These are phyloP conservation scores for Powellomyces hirtus DNA, from an alignment of 192 early-diverging fungal species.

Conservation along the genomic window DNA sequence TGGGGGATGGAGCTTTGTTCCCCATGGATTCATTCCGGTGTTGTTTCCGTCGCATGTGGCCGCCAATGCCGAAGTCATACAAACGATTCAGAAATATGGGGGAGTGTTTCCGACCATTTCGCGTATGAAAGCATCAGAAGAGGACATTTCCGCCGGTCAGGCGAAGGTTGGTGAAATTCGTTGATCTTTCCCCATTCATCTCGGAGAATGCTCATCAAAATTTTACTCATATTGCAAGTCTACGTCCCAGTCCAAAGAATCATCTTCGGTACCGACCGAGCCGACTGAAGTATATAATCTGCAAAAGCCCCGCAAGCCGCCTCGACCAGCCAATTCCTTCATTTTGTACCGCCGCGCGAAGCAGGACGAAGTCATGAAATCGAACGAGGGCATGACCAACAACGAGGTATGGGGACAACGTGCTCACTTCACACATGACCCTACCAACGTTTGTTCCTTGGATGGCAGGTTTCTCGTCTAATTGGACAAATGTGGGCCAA, in stretches of 20 bases:
- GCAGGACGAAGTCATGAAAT: constrained; percentile 44
- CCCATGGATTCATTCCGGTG: constrained; percentile 17
- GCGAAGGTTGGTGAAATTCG: neutral
- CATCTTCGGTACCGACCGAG: neutral
- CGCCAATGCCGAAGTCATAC: constrained; percentile 10
- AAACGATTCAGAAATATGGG: neutral
- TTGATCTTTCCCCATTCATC: neutral
- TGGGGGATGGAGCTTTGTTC: constrained; percentile 12
- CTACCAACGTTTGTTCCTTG: constrained; percentile 27
- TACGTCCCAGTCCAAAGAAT: neutral
- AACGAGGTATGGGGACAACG: constrained; percentile 42
- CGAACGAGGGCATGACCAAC: constrained; percentile 49
- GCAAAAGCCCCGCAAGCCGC: constrained; percentile 26
- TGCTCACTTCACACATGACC: neutral
- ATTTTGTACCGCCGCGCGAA: constrained; percentile 63
- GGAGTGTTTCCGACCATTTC: constrained; percentile 7
- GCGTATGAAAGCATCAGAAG: neutral
- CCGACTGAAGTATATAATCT: neutral
- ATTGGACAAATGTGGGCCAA: constrained; percentile 62
- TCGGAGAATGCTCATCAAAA: neutral
- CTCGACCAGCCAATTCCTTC: constrained; percentile 63
- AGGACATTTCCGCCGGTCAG: neutral
- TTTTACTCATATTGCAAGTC: neutral
- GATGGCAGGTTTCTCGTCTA: constrained; percentile 44
- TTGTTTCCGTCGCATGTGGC: constrained; percentile 14